phyloP scores from a whole-genome alignment of 2,329 filamentous ascomycete genomes.

The Penicillium frequentans region DNA sequence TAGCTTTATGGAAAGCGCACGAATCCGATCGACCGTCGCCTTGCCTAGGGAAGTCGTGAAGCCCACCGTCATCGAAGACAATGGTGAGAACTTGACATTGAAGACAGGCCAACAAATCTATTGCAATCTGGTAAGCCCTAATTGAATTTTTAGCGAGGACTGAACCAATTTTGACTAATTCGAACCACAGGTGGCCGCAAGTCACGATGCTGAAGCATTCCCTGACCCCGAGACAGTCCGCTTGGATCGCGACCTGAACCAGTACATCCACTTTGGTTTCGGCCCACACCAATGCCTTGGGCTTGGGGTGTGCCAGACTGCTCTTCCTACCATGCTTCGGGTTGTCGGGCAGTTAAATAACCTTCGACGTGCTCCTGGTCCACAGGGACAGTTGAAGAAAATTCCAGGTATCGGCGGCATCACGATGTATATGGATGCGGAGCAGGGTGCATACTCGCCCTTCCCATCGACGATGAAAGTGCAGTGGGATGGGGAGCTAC shows the following conservation, averaged over 20 bases:
- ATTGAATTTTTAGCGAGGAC: background rate
- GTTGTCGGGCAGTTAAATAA: constrained; percentile 43
- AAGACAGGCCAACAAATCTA: constrained; percentile 37
- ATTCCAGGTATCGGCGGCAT: constrained; percentile 40
- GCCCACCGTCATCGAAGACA: constrained; percentile 35
- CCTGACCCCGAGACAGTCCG: constrained; percentile 51
- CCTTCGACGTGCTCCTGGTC: constrained; percentile 41
- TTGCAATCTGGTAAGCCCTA: constrained; percentile 37
- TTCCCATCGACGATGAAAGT: constrained; percentile 48
- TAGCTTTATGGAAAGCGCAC: constrained; percentile 44
- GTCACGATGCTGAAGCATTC: constrained; percentile 38
- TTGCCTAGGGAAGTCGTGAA: constrained; percentile 37
- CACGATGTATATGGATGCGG: constrained; percentile 45
- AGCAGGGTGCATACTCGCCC: constrained; percentile 44
- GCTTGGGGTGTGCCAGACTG: constrained; percentile 31
- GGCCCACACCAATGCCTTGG: constrained; percentile 66
- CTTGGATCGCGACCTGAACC: constrained; percentile 61
- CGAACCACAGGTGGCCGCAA: constrained; percentile 31
- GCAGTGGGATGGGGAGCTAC: constrained; percentile 43
- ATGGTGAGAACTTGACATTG: constrained; percentile 31
- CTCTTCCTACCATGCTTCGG: constrained; percentile 41
- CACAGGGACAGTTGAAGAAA: constrained; percentile 43
- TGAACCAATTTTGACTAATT: background rate
- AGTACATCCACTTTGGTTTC: constrained; percentile 65
- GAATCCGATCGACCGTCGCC: constrained; percentile 39